Conservation (phyloP, 73 alveolate species). For the Paramecium tetraurelia region DNA sequence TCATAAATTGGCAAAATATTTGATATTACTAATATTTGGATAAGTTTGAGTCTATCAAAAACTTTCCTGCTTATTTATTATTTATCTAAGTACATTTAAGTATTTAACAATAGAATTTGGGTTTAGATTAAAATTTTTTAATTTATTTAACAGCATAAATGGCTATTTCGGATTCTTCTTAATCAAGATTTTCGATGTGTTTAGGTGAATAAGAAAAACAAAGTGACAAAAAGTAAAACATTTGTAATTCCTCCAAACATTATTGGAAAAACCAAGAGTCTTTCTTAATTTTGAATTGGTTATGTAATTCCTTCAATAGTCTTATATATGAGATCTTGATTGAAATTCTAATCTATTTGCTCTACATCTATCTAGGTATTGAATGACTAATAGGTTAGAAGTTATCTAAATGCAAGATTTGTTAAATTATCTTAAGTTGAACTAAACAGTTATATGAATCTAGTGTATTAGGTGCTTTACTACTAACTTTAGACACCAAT, state of each 20-base stretch:
- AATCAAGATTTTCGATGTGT: not conserved
- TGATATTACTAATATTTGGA: not conserved
- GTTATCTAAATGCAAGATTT: not conserved
- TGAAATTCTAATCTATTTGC: not conserved
- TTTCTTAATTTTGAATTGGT: not conserved
- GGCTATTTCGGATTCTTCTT: not conserved
- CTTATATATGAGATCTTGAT: not conserved
- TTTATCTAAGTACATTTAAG: not conserved
- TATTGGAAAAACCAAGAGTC: not conserved
- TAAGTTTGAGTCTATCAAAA: not conserved
- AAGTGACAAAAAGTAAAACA: not conserved
- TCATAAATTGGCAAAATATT: not conserved
- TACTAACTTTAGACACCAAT: not conserved
- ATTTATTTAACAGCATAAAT: not conserved
- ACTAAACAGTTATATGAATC: not conserved
- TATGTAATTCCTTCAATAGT: not conserved
- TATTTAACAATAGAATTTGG: not conserved
- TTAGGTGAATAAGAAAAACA: not conserved
- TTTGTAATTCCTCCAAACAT: not conserved
- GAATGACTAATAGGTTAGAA: slow-evolving; percentile 9
- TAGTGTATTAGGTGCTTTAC: not conserved
- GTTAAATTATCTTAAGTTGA: not conserved
- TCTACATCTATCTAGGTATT: not conserved
- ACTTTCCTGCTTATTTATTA: not conserved
- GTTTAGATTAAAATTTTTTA: not conserved